Evolutionary conservation across 176 grass and related monocot species (phyloP).

Genomic region (Aegilops bicornis): DNA sequence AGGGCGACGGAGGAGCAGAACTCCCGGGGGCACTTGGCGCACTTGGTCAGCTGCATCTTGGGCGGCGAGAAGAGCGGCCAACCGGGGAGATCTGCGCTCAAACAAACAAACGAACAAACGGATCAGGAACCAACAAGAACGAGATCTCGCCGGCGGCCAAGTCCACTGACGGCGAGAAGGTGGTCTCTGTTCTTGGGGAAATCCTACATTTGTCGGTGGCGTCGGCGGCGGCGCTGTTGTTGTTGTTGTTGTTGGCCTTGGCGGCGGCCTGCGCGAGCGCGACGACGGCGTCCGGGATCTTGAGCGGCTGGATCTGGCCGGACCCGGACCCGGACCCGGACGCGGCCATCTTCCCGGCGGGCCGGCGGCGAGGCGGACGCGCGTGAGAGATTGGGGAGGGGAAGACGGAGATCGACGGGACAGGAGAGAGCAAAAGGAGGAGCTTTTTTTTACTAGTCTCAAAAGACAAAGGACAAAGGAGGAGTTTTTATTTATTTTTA

Average conservation of each 20-base stretch:
- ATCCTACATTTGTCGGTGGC: constrained; percentile 77
- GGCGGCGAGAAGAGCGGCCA: constrained; percentile 68
- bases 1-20: constrained; percentile 66
- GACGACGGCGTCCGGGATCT: constrained; percentile 59
- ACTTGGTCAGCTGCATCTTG: constrained; percentile 63
- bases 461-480: no score
- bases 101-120: background rate
- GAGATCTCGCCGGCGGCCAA: background rate
- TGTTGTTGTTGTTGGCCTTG: constrained; percentile 54
- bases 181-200: constrained; percentile 73
- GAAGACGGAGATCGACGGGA: background rate
- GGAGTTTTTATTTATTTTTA: no score
- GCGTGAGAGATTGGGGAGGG: background rate
- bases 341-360: constrained; percentile 16
- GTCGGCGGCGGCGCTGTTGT: background rate
- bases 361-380: background rate
- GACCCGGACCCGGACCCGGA: background rate
- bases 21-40: constrained; percentile 63
- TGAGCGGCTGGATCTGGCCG: constrained; percentile 51
- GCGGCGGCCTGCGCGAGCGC: constrained; percentile 69
- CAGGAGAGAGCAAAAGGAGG: no score
- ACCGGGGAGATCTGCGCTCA: constrained; percentile 57
- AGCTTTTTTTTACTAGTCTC: no score
- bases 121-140: background rate
- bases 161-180: background rate